Evolutionary conservation across 257 asterid species (phyloP), one percentile per base, ranked within the genome.

Genomic region (Striga asiatica): DNA sequence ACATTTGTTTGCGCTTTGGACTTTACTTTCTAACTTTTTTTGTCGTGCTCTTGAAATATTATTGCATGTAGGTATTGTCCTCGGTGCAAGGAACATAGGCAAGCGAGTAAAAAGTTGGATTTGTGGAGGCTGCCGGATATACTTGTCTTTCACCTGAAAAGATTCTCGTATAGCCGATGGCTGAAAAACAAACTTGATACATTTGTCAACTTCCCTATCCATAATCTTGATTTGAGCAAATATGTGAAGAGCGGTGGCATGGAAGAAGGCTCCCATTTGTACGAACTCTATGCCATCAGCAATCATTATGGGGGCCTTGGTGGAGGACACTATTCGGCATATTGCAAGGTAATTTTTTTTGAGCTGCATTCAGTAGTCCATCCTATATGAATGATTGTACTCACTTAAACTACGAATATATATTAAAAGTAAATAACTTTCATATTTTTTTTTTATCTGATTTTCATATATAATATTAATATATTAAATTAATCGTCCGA

Each of bases 281-380:
- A 92, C 27, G 97, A 92, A 76, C 71, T 92, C 42, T 92, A 75
- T 62, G 99, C 99, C 50, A 74, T 92, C 62, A 92, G 97, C 71
- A 92, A 92, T 66, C 99, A 92, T 69, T 92, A 92, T 58, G 99
- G 99, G 12, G 93, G 95, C 69, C 88, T 92, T 28, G 97, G 97
- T 46, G 97, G 97, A 0, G 97, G 99, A 6, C 97, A 88, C 71
- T 92, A 92, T 70, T 78, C 97, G 29, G 97, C 99, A 29, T 88
- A 92, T 58, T 85, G 95, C 76, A 88, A 88, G 95, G 99, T 88
- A 82, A 67, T 31, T 19, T 5, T n/a, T 29, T 41, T 9, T 54
- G 5, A 16, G 23, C 27, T 28, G 51, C 19, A 63, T 27, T 55
- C 47, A 4, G n/a, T n/a, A n/a, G 49, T 13, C 24, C 28, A 3